These are phyloP conservation scores for Pseudozyma sp. DNA, from an alignment of 1,284 basidiomycete genomes.

Conservation along the genomic window DNA sequence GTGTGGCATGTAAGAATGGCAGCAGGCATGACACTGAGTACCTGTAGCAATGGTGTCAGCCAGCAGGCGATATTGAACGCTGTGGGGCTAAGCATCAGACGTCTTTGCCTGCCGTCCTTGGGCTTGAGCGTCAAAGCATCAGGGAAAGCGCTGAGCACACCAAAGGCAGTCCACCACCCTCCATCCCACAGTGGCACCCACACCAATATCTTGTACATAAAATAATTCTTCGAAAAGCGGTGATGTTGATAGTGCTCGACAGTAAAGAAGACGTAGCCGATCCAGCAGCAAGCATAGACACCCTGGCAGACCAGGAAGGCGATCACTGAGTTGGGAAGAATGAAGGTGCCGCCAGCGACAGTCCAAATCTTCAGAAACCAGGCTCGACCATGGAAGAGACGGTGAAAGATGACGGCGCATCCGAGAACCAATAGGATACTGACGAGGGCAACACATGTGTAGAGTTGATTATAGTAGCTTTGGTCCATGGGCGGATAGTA, in stretches of 20 bases:
- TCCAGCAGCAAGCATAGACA: conserved; percentile 18
- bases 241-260: conserved; percentile 16
- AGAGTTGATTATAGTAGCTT: conserved; percentile 14
- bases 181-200: conserved; percentile 33
- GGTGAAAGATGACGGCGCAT: conserved; percentile 13
- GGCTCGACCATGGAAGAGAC: conserved; percentile 17
- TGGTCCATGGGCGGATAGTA: conserved; percentile 11
- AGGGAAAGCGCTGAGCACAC: conserved; percentile 32
- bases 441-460: conserved; percentile 9
- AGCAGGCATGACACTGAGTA: conserved; percentile 10
- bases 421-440: background rate
- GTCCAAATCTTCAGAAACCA: conserved; percentile 39
- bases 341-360: conserved; percentile 30
- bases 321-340: conserved; percentile 36
- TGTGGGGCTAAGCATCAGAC: conserved; percentile 28
- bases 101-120: conserved; percentile 12
- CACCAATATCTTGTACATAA: conserved; percentile 15
- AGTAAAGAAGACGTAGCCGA: conserved; percentile 12
- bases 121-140: conserved; percentile 31
- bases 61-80: conserved; percentile 34
- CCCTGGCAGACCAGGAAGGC: conserved; percentile 21
- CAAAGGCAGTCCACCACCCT: conserved; percentile 29
- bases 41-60: conserved; percentile 13
- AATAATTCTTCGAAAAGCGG: conserved; percentile 8
- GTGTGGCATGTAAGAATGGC: conserved; percentile 3